Evolutionary conservation across 2,329 filamentous ascomycete genomes (phyloP), one percentile per base, ranked within the genome.

Genomic region (Ramularia endophylla): DNA sequence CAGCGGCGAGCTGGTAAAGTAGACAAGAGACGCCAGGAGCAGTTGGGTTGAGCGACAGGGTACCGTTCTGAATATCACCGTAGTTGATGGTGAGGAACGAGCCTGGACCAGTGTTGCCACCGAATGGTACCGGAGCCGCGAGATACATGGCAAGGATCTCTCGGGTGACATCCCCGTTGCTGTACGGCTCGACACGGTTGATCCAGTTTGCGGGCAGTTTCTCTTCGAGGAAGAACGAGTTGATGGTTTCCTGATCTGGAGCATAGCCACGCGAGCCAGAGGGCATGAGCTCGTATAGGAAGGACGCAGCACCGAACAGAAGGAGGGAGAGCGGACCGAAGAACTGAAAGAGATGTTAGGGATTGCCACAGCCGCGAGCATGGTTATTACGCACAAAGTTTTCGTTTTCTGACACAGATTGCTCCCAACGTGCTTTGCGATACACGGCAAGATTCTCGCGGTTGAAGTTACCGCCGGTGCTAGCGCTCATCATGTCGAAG

Each of bases 281-380:
- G 3, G 67, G 65, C 44, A 56, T 66, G 11, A 69, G 57, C 43
- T 67, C 62, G 56, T 69, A 70, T 8, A 70, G 43, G 58, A 70
- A 70, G 28, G 62, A 64, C 3, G 67, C 61, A 30, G 67, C 66
- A 34, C 67, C 66, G 48, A 62, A 67, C 15, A 67, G 57, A 5
- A 70, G 56, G 4, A 69, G 50, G 8, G 57, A 51, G 15, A 64
- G 48, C 1, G 66, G 66, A 12, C 65, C 65, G 37, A 68, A 70
- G 58, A 55, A 68, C n/a, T n/a, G 59, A 68, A 69, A n/a, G n/a
- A n/a, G n/a, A n/a, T n/a, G n/a, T n/a, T n/a, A n/a, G n/a, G n/a
- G n/a, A n/a, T n/a, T n/a, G n/a, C n/a, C n/a, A n/a, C n/a, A n/a
- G n/a, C n/a, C n/a, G n/a, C n/a, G n/a, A n/a, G n/a, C n/a, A n/a